These are phyloP conservation scores for Brassica carinata DNA, from an alignment of 345 rosid species.

Conservation along the genomic window DNA sequence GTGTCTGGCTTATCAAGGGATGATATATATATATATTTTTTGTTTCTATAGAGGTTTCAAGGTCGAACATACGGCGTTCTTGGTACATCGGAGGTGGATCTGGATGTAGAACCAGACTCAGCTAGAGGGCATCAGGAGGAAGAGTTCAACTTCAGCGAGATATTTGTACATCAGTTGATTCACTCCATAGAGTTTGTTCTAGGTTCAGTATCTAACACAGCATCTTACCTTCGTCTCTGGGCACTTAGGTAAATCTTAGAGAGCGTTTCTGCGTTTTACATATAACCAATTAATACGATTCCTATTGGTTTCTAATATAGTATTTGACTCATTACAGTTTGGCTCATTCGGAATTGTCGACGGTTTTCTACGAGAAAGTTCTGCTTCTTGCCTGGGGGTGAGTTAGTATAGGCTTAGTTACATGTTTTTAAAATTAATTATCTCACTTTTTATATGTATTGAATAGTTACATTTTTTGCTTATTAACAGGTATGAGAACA, in stretches of 20 bases:
- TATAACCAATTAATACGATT: not conserved
- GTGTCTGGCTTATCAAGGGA: not conserved
- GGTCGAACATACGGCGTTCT: constrained; percentile 91
- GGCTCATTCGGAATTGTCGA: constrained; percentile 95
- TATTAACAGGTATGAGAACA: constrained; percentile 71
- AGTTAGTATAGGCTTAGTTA: constrained; percentile 50
- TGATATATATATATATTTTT: not conserved
- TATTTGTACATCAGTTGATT: constrained; percentile 99
- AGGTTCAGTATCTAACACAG: constrained; percentile 96
- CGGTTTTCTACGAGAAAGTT: constrained; percentile 96
- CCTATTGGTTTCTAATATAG: constrained; percentile 1
- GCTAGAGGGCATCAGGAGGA: constrained; percentile 69
- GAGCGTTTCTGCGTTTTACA: not conserved
- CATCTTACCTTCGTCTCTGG: constrained; percentile 99
- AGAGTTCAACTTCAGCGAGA: constrained; percentile 95
- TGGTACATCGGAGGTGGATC: constrained; percentile 76
- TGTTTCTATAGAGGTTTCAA: constrained; percentile 73
- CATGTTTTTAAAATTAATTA: not conserved
- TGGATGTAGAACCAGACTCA: constrained; percentile 71
- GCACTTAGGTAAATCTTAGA: constrained; percentile 70
- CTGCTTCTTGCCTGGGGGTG: constrained; percentile 97
- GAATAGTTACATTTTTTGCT: not conserved
- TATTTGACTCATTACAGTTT: constrained; percentile 54
- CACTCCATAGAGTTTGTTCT: constrained; percentile 96
- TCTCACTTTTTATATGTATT: not conserved